phyloP scores from a whole-genome alignment of 2,329 filamentous ascomycete genomes.

The Chrysoporthe puriensis region DNA sequence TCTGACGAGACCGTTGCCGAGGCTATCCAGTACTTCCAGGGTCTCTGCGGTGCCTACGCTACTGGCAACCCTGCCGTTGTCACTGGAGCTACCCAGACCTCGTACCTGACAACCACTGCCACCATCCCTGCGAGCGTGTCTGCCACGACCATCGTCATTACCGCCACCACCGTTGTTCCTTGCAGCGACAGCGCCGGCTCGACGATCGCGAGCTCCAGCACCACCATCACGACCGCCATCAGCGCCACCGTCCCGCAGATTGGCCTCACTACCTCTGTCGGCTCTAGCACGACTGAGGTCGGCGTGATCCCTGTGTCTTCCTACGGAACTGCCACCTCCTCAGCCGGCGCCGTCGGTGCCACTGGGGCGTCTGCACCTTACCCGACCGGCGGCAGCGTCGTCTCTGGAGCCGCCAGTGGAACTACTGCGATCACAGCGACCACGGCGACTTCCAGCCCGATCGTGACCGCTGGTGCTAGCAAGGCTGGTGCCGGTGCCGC shows the following conservation, averaged over 20 bases:
- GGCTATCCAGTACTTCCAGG: conserved; percentile 83
- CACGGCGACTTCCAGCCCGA: conserved; percentile 37
- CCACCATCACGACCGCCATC: conserved; percentile 51
- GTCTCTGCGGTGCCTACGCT: conserved; percentile 81
- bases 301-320: conserved; percentile 47
- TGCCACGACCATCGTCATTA: conserved; percentile 52
- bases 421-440: conserved; percentile 40
- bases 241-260: conserved; percentile 54
- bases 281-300: conserved; percentile 39
- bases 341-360: conserved; percentile 31
- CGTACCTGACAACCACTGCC: conserved; percentile 59
- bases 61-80: conserved; percentile 82
- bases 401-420: conserved; percentile 36
- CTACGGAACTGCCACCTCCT: conserved; percentile 34
- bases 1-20: conserved; percentile 67
- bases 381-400: conserved; percentile 32
- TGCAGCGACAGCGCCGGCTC: conserved; percentile 51
- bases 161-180: conserved; percentile 55
- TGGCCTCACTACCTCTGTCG: conserved; percentile 47
- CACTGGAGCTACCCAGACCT: conserved; percentile 69
- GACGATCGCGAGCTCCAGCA: conserved; percentile 54
- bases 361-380: conserved; percentile 32
- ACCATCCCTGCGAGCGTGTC: conserved; percentile 44
- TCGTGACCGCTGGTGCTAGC: conserved; percentile 39
- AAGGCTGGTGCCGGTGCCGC: conserved; percentile 49